These are phyloP conservation scores for Aureobasidium vineae DNA, from an alignment of 2,329 filamentous ascomycete species.

Conservation along the genomic window DNA sequence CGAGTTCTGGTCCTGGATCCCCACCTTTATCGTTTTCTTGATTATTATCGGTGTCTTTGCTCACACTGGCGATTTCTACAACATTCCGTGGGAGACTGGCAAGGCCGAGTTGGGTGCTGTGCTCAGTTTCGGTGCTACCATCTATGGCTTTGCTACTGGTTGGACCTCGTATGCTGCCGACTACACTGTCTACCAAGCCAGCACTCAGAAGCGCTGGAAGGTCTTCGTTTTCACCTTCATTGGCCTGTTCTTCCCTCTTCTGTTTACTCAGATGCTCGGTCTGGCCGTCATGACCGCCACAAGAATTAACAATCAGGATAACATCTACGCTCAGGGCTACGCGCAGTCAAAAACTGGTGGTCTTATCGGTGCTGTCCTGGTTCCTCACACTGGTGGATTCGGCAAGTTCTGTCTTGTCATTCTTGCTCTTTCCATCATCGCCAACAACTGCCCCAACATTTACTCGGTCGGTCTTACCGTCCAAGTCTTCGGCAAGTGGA, in stretches of 20 bases:
- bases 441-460: slow-evolving; percentile 50
- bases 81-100: slow-evolving; percentile 60
- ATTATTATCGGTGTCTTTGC: slow-evolving; percentile 68
- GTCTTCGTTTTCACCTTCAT: slow-evolving; percentile 68
- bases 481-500: slow-evolving; percentile 61
- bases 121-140: slow-evolving; percentile 64
- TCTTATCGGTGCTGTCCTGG: slow-evolving; percentile 63
- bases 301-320: slow-evolving; percentile 52
- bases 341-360: slow-evolving; percentile 60
- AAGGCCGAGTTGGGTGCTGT: slow-evolving; percentile 59
- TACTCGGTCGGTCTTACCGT: slow-evolving; percentile 67
- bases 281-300: slow-evolving; percentile 68
- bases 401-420: slow-evolving; percentile 65
- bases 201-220: slow-evolving; percentile 56
- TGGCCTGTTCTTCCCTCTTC: slow-evolving; percentile 67
- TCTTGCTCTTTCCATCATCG: slow-evolving; percentile 46
- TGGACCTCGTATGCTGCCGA: slow-evolving; percentile 76
- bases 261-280: slow-evolving; percentile 72
- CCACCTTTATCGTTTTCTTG: slow-evolving; percentile 69
- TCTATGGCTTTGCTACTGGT: slow-evolving; percentile 68
- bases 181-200: slow-evolving; percentile 76
- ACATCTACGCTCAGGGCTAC: slow-evolving; percentile 59
- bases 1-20: slow-evolving; percentile 73
- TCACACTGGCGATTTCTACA: slow-evolving; percentile 63
- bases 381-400: slow-evolving; percentile 63